These are phyloP conservation scores for Jatropha podagrica DNA, from an alignment of 441 rosid species.

Conservation along the genomic window DNA sequence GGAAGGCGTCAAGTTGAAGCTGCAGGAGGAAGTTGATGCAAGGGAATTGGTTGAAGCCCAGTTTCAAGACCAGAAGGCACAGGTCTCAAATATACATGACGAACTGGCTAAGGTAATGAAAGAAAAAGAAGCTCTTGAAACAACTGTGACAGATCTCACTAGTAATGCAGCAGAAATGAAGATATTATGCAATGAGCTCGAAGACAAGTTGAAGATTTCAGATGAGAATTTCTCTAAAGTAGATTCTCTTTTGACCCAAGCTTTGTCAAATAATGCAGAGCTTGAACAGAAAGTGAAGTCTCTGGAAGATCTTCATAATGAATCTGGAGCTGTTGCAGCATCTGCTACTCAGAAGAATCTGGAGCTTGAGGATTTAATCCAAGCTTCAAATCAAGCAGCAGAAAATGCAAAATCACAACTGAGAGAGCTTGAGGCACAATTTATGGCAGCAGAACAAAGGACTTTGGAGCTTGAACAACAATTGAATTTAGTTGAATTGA, in stretches of 20 bases:
- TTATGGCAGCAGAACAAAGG: conserved; percentile 66
- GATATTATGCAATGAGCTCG: conserved; percentile 53
- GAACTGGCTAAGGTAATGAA: conserved; percentile 34
- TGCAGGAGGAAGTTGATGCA: conserved; percentile 50
- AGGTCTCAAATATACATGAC: conserved; percentile 33
- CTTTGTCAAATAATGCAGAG: conserved; percentile 66
- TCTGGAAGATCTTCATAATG: conserved; percentile 56
- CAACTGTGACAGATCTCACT: conserved; percentile 50
- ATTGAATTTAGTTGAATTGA: conserved; percentile 51
- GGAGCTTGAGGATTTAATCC: conserved; percentile 66
- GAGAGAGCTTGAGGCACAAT: conserved; percentile 64
- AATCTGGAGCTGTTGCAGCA: conserved; percentile 60
- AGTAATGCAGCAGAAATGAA: conserved; percentile 42
- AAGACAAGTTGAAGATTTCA: conserved; percentile 63
- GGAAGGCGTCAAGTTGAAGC: conserved; percentile 48
- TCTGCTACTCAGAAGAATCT: conserved; percentile 68
- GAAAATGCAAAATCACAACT: conserved; percentile 62
- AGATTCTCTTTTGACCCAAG: conserved; percentile 70
- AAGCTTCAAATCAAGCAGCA: conserved; percentile 56
- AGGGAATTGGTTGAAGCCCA: conserved; percentile 47
- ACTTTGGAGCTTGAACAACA: conserved; percentile 79
- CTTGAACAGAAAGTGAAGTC: conserved; percentile 77
- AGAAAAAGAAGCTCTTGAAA: conserved; percentile 67
- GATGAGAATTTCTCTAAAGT: conserved; percentile 63
- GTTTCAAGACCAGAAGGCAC: conserved; percentile 38